Conservation (phyloP, 768 basidiomycete species). For the Pleurotus pulmonarius region DNA sequence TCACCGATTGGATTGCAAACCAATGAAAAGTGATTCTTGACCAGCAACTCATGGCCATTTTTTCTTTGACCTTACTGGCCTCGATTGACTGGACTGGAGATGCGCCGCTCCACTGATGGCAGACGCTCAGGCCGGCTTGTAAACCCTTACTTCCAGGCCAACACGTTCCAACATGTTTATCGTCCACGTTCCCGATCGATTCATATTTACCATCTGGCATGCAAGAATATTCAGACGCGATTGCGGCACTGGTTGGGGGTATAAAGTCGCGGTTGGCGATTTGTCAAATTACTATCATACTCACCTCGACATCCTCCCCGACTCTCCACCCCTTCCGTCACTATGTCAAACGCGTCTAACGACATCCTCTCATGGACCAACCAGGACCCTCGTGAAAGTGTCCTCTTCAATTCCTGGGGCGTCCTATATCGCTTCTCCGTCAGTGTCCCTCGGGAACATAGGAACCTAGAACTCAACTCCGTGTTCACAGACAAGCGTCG, state of each 20-base stretch:
- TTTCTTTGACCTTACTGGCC: slow-evolving; percentile 64
- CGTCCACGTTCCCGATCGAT: slow-evolving; percentile 79
- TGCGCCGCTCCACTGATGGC: slow-evolving; percentile 70
- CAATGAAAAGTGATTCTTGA: slow-evolving; percentile 21
- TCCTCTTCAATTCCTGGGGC: slow-evolving; percentile 79
- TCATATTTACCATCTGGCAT: slow-evolving; percentile 48
- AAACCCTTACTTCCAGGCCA: slow-evolving; percentile 61
- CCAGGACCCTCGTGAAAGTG: slow-evolving; percentile 80
- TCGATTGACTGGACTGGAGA: slow-evolving; percentile 46
- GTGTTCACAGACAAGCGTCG: slow-evolving; percentile 56
- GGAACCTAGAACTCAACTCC: slow-evolving; percentile 5
- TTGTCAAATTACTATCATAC: slow-evolving; percentile 6
- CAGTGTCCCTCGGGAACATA: slow-evolving; percentile 8
- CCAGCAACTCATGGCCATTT: slow-evolving; percentile 51
- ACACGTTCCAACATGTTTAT: slow-evolving; percentile 77
- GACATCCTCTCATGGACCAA: slow-evolving; percentile 86
- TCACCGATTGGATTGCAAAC: slow-evolving; percentile 7
- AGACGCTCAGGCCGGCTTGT: slow-evolving; percentile 49
- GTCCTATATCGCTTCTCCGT: slow-evolving; percentile 67
- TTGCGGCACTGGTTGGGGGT: neutral
- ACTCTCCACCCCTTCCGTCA: slow-evolving; percentile 20
- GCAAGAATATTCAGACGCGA: slow-evolving; percentile 30
- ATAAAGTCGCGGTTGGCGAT: neutral
- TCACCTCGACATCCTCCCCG: slow-evolving; percentile 17
- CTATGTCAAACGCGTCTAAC: slow-evolving; percentile 42